Evolutionary conservation across 2,329 filamentous ascomycete genomes (phyloP).

Genomic region (Fusarium sp.): DNA sequence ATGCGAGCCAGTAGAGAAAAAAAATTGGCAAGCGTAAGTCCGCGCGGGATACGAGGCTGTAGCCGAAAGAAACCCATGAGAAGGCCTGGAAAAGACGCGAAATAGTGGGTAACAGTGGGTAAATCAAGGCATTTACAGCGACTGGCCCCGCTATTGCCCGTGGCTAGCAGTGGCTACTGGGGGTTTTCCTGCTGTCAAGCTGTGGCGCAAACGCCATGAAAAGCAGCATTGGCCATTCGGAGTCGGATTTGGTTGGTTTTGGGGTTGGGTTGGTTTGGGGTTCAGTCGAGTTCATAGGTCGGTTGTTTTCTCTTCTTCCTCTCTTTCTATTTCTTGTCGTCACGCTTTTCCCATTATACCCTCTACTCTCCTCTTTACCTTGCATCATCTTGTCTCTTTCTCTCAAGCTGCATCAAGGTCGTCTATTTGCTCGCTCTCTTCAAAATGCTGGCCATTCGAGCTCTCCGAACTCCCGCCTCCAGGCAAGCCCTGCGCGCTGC

Average conservation of each 20-base stretch:
- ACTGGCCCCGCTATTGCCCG: conserved; percentile 31
- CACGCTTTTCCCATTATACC: conserved; percentile 29
- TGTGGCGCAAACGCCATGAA: conserved; percentile 35
- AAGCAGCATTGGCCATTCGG: conserved; percentile 39
- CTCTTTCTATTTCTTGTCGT: conserved; percentile 31
- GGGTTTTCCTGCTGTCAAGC: conserved; percentile 27
- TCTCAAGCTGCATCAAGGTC: conserved; percentile 28
- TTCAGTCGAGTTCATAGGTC: conserved; percentile 5
- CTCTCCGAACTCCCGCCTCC: conserved; percentile 79
- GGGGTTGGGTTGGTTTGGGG: conserved; percentile 23
- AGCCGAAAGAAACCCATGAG: conserved; percentile 38
- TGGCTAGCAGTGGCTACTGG: background rate
- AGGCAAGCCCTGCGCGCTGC: conserved; percentile 81
- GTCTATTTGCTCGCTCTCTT: conserved; percentile 44
- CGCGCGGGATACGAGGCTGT: conserved; percentile 49
- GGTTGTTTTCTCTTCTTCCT: conserved; percentile 31
- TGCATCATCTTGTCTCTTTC: conserved; percentile 38
- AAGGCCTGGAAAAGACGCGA: conserved; percentile 42
- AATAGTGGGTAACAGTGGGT: conserved; percentile 45
- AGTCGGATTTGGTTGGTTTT: conserved; percentile 35
- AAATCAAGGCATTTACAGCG: conserved; percentile 7
- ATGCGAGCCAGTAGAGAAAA: conserved; percentile 16
- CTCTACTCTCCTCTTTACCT: conserved; percentile 33
- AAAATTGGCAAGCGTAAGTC: conserved; percentile 41
- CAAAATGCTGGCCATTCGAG: conserved; percentile 87